Evolutionary conservation across 306 rosid genomes (phyloP).

Genomic region (Calophaca sinica): DNA sequence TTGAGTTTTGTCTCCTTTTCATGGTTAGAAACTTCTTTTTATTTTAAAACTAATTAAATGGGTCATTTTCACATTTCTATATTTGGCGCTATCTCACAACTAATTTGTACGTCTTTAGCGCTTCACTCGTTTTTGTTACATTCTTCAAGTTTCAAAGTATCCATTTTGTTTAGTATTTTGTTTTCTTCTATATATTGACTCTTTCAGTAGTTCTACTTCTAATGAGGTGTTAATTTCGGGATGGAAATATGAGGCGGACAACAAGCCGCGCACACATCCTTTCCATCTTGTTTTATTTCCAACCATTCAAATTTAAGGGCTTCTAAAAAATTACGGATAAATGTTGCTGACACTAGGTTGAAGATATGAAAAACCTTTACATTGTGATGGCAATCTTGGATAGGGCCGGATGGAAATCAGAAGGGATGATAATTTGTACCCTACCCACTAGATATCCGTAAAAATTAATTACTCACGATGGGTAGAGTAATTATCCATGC

Average conservation of each 20-base stretch:
- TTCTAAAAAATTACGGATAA: too few relatives aligned
- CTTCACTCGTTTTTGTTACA: slow-evolving; percentile 20
- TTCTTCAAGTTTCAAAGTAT: slow-evolving; percentile 46
- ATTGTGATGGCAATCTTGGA: too few relatives aligned
- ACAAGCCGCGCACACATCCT: background rate
- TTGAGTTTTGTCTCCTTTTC: slow-evolving; percentile 11
- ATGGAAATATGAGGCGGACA: background rate
- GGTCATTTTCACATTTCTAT: slow-evolving; percentile 38
- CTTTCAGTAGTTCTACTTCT: background rate
- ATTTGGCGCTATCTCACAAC: slow-evolving; percentile 18
- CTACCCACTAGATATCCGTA: too few relatives aligned
- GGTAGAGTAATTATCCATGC: too few relatives aligned
- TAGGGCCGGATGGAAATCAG: too few relatives aligned
- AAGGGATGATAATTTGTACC: too few relatives aligned
- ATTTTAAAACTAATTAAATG: background rate
- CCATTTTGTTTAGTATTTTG: slow-evolving; percentile 10
- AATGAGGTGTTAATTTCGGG: slow-evolving; percentile 18
- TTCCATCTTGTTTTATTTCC: slow-evolving; percentile 11
- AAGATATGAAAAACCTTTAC: too few relatives aligned
- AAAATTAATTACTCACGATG: too few relatives aligned
- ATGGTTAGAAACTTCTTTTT: slow-evolving; percentile 24
- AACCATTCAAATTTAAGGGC: background rate
- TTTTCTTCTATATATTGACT: slow-evolving; percentile 18
- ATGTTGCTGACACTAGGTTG: too few relatives aligned
- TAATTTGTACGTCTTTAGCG: slow-evolving; percentile 22